Base-by-base conservation (phyloP, 1,139 yeast genomes). In the Sugiyamaella paludigena region DNA sequence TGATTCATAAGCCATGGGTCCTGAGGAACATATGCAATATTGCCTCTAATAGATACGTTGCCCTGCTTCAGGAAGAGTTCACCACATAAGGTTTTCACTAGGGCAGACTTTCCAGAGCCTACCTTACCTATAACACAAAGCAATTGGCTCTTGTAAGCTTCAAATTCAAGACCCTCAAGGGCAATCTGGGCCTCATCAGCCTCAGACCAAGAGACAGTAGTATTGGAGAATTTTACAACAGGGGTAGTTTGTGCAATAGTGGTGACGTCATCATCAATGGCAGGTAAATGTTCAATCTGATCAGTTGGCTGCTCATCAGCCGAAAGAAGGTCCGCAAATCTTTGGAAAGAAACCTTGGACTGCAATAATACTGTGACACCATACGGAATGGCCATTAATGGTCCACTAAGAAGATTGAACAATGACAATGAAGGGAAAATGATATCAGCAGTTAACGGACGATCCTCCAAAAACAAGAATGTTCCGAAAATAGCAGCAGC, bases 1-100 rank as follows among this genome's bases (percentile, higher is more conserved):
- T 86, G 87, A 65, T 84, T 87, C 76, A 83, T 78, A 43, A 86
- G 81, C 96, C 95, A 87, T 2, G 95, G 77, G 37, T 78, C 75
- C 67, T 88, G 96, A 1, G 95, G 78, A 51, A 87, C 89, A 62
- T 86, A 87, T 0, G 96, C 95, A 36, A 86, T 70, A 26, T 78
- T 72, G 2, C 43, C 45, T 55, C 75, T 75, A 9, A 84, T 70
- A 1, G 47, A 40, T 1, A 84, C 87, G 28, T 76, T 72, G 42
- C 96, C 96, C 47, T 77, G 77, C 32, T 83, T 57, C 51, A 73
- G 65, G 47, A 73, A 69, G 48, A 80, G 63, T 50, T 80, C 82
- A 2, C 94, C 91, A 38, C 84, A 66, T 7, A 86, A 60, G 7
- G 85, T 73, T 56, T 78, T 77, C 35, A 85, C 64, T 33, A 87